These are phyloP conservation scores for Echites panduratus DNA, from an alignment of 257 asterid genomes.

Conservation along the genomic window DNA sequence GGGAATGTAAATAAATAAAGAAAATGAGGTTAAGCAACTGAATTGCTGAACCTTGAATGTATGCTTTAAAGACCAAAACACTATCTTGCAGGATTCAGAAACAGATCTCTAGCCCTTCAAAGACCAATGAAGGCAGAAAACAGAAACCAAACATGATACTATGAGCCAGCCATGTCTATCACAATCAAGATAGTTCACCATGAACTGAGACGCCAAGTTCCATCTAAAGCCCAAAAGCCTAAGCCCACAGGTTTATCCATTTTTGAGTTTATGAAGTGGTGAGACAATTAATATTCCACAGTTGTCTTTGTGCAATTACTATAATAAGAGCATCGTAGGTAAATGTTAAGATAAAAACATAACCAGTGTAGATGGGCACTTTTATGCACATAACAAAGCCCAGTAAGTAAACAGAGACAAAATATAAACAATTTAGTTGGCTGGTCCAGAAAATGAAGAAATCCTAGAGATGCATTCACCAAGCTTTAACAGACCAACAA, in stretches of 20 bases:
- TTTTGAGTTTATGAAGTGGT: not conserved
- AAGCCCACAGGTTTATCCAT: constrained; percentile 2
- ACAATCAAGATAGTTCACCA: not conserved
- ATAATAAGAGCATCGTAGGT: no score
- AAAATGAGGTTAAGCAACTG: not conserved
- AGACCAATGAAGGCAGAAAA: not conserved
- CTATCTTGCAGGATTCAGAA: not conserved
- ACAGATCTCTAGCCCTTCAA: not conserved
- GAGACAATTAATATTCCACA: not conserved
- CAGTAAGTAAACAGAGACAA: not conserved
- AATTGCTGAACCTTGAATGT: not conserved
- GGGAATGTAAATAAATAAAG: not conserved
- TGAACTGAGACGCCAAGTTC: not conserved
- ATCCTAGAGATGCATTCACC: not conserved
- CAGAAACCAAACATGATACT: not conserved
- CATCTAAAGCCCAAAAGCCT: not conserved
- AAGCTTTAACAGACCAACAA: not conserved
- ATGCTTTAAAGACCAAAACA: not conserved
- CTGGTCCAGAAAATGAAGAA: not conserved
- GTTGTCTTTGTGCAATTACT: not conserved
- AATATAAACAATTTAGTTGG: not conserved
- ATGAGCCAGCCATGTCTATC: not conserved
- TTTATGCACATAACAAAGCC: not conserved
- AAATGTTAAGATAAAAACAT: no score
- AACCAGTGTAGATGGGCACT: no score